A percentile compares a stretch with the other conserved stretches of the same genome.
Conservation (phyloP, 495 filamentous ascomycete species). For the Penicillium coprophilum region DNA sequence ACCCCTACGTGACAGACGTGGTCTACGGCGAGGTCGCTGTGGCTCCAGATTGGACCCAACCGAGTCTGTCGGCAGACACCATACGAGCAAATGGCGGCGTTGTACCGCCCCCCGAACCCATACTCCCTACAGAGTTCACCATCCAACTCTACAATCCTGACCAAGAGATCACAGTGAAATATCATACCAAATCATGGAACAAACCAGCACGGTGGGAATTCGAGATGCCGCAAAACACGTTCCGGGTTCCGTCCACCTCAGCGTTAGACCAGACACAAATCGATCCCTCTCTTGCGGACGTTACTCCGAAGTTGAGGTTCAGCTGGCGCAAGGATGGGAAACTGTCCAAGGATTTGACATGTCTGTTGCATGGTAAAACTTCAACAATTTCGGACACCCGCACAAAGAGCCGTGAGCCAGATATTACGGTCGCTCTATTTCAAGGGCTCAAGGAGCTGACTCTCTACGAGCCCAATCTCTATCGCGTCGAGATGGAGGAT, state of each 20-base stretch:
- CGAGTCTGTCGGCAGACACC: conserved; percentile 74
- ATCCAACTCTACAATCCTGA: conserved; percentile 95
- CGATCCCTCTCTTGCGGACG: conserved; percentile 63
- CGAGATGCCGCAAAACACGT: conserved; percentile 83
- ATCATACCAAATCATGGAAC: conserved; percentile 74
- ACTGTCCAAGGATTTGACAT: conserved; percentile 79
- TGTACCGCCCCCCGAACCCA: conserved; percentile 68
- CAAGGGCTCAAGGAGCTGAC: conserved; percentile 67
- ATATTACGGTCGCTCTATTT: conserved; percentile 89
- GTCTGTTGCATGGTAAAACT: conserved; percentile 74
- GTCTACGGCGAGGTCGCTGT: conserved; percentile 87
- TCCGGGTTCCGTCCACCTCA: conserved; percentile 73
- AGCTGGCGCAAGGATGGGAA: conserved; percentile 91
- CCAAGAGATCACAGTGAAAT: conserved; percentile 69
- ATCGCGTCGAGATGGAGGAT: conserved; percentile 89
- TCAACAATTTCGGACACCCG: conserved; percentile 59
- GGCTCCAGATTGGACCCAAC: conserved; percentile 79
- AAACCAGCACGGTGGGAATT: conserved; percentile 83
- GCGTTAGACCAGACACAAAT: conserved; percentile 72
- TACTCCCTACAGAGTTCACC: conserved; percentile 73
- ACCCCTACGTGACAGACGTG: conserved; percentile 75
- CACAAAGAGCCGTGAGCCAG: conserved; percentile 81
- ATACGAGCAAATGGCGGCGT: conserved; percentile 70
- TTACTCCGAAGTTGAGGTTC: conserved; percentile 79
- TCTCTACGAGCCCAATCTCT: conserved; percentile 88